Base-by-base conservation (phyloP, 805 yeast species). In the Kregervanrija delftensis region DNA sequence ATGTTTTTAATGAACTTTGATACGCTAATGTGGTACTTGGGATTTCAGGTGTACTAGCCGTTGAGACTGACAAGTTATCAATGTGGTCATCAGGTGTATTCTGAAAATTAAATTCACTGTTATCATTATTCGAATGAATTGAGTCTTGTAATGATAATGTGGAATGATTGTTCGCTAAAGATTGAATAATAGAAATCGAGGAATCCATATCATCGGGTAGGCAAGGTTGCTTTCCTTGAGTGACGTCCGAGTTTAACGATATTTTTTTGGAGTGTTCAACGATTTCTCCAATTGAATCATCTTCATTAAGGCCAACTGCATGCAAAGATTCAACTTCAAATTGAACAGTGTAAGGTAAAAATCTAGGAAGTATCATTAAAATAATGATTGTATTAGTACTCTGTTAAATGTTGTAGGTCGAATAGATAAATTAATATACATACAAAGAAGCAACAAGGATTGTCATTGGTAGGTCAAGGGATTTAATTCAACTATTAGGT, bases 281-380 rank as follows among this genome's bases (percentile, higher is more conserved):
- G 28, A 61, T 53, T 1, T 59, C 62, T 12, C 45, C 57, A 11
- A 57, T 40, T 4, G 49, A 42, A 1, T 46, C 30, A 11, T 53
- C 54, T 13, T 49, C 50, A 11, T 46, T 47, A 8, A 45, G 30
- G 8, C 42, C 43, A 5, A 39, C 35, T 3, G 42, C 45, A 11
- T 47, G 41, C 8, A 52, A 41, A 3, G 55, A 28, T 9, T 60
- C 59, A 3, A 77, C 73, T 50, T 77, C 78, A 50, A 77, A 77
- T 50, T 83, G 86, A n/a, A 83, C 88, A 3, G 88, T 81, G 55
- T 79, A 79, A 2, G 93, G 93, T 39, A 84, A 67, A 53, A 83
- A 83, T 40, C 84, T 77, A 47, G 38, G 13, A 14, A 16, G 30
- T 37, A 14, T 14, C 71, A 44, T 12, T n/a, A 17, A 30, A 11